Conservation (phyloP, 331 rosid species). For the Erythrophleum ivorense region DNA sequence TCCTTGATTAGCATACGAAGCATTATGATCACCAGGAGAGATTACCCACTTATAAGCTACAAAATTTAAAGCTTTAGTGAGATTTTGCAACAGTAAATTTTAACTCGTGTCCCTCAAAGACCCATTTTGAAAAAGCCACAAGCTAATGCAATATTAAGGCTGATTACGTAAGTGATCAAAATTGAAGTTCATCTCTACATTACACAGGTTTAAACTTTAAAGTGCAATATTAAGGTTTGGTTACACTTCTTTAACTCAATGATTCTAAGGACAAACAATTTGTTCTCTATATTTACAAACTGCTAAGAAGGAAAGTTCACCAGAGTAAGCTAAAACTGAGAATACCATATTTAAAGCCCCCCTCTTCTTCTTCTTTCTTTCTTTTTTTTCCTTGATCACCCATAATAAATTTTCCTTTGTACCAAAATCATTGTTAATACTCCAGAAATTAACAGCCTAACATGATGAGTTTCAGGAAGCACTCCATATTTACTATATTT, state of each 20-base stretch:
- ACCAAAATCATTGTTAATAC: background rate
- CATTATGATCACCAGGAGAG: background rate
- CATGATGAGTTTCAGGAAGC: background rate
- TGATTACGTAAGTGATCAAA: conserved; percentile 3
- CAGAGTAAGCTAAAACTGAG: background rate
- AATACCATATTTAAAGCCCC: background rate
- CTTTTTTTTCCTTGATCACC: background rate
- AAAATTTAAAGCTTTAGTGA: background rate
- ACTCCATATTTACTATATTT: background rate
- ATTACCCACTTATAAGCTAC: conserved; percentile 1
- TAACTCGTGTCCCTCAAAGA: background rate
- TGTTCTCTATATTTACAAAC: background rate
- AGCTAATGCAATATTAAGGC: background rate
- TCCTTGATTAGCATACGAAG: conserved; percentile 22
- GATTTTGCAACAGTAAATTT: background rate
- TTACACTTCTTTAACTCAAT: conserved; percentile 7
- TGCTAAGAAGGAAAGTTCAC: background rate
- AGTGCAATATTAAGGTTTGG: conserved; percentile 7
- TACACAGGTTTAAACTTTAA: background rate
- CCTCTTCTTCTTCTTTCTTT: background rate
- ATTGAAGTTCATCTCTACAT: conserved; percentile 7
- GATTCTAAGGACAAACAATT: conserved; percentile 26
- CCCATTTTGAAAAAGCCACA: background rate
- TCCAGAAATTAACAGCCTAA: conserved; percentile 3
- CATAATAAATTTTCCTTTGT: background rate